phyloP scores from a whole-genome alignment of 2,329 filamentous ascomycete genomes.

The Monilinia laxa region DNA sequence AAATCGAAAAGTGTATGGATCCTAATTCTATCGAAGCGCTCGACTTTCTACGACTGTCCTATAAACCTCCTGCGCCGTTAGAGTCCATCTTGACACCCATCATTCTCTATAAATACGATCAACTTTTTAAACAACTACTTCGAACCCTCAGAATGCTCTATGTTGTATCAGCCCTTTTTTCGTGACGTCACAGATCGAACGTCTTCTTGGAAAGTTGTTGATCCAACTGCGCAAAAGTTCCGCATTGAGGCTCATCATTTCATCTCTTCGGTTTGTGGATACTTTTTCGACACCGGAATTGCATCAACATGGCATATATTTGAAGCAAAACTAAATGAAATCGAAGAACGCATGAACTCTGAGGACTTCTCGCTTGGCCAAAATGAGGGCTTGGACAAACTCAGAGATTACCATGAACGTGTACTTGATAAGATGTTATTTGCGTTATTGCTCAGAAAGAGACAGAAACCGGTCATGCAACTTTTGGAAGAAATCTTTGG shows the following conservation, averaged over 20 bases:
- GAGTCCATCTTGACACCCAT: slow-evolving; percentile 69
- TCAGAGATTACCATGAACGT: slow-evolving; percentile 69
- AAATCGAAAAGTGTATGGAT: slow-evolving; percentile 81
- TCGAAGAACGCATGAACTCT: slow-evolving; percentile 57
- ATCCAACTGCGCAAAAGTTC: slow-evolving; percentile 51
- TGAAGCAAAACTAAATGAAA: slow-evolving; percentile 59
- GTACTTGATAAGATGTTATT: slow-evolving; percentile 75
- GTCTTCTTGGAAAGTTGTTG: slow-evolving; percentile 32
- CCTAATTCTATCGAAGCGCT: slow-evolving; percentile 80
- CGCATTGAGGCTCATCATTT: slow-evolving; percentile 79
- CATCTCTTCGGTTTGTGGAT: slow-evolving; percentile 67
- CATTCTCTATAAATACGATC: slow-evolving; percentile 77
- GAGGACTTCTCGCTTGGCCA: slow-evolving; percentile 45
- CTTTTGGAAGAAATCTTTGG: slow-evolving; percentile 76
- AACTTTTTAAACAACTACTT: slow-evolving; percentile 77
- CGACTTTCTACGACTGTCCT: slow-evolving; percentile 89
- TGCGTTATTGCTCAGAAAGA: slow-evolving; percentile 68
- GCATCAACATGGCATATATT: slow-evolving; percentile 71
- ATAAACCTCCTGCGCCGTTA: slow-evolving; percentile 72
- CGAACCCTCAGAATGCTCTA: slow-evolving; percentile 77
- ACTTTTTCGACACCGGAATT: slow-evolving; percentile 79
- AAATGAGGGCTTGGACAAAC: slow-evolving; percentile 61
- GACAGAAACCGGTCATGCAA: slow-evolving; percentile 70
- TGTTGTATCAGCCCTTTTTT: slow-evolving; percentile 64
- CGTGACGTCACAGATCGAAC: slow-evolving; percentile 52